These are phyloP conservation scores for Periglandula ipomoeae DNA, from an alignment of 2,329 filamentous ascomycete species.

Conservation along the genomic window DNA sequence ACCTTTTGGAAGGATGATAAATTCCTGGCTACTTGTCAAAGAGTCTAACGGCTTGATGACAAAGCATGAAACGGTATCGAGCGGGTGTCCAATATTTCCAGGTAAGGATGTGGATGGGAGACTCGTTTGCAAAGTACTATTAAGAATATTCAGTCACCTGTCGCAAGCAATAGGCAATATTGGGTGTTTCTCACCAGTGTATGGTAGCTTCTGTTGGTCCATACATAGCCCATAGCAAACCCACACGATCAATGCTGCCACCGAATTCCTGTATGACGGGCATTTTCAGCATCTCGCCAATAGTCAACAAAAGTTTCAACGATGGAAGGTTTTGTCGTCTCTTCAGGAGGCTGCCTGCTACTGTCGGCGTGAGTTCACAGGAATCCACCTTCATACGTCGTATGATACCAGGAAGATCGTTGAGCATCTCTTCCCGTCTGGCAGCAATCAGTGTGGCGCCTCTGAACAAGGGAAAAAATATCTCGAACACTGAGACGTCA, in stretches of 20 bases:
- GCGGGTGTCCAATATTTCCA: conserved; percentile 65
- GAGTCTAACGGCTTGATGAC: conserved; percentile 43
- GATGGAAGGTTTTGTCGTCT: conserved; percentile 57
- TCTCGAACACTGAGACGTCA: conserved; percentile 90
- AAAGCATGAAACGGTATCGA: conserved; percentile 74
- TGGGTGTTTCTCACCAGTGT: conserved; percentile 50
- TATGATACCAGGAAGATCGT: conserved; percentile 63
- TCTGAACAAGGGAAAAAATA: conserved; percentile 77
- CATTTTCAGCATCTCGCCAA: conserved; percentile 84
- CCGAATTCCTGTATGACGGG: conserved; percentile 75
- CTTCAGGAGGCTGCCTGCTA: conserved; percentile 67
- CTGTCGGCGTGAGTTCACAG: conserved; percentile 82
- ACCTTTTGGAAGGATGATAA: conserved; percentile 52
- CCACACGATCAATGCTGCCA: conserved; percentile 36
- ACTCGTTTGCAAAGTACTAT: conserved; percentile 58
- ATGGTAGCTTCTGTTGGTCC: conserved; percentile 89
- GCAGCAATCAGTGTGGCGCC: conserved; percentile 66
- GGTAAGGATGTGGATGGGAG: conserved; percentile 49
- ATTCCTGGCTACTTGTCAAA: conserved; percentile 15
- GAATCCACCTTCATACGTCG: conserved; percentile 63
- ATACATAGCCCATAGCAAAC: conserved; percentile 87
- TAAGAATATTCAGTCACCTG: background rate
- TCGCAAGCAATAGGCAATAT: background rate
- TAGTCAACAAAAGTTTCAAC: conserved; percentile 68
- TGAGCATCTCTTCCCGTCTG: conserved; percentile 59